A percentile compares a stretch with the other conserved stretches of the same genome.
Conservation (phyloP, 2,329 filamentous ascomycete genomes). For the Calonectria leucothoes region DNA sequence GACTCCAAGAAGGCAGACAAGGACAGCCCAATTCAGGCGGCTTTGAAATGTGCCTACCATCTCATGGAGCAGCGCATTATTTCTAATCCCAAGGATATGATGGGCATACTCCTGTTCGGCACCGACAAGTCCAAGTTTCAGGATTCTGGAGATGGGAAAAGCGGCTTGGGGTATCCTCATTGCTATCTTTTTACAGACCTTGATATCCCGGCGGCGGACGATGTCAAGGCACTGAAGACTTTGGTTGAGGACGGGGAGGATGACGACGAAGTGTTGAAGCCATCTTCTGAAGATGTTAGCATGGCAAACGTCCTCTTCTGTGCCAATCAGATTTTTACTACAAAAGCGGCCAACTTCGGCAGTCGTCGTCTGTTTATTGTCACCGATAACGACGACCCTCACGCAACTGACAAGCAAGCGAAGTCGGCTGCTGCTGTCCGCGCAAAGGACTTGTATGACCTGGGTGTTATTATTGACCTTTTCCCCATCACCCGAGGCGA, state of each 20-base stretch:
- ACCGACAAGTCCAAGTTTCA: constrained; percentile 87
- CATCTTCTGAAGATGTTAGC: constrained; percentile 75
- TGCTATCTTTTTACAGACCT: constrained; percentile 93
- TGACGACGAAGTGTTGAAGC: constrained; percentile 74
- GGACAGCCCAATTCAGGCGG: constrained; percentile 83
- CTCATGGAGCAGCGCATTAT: constrained; percentile 99
- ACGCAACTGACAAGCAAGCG: constrained; percentile 76
- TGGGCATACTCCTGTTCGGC: constrained; percentile 92
- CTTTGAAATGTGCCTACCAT: constrained; percentile 92
- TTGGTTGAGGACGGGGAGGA: constrained; percentile 84
- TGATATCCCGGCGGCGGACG: constrained; percentile 85
- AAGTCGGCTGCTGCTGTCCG: constrained; percentile 84
- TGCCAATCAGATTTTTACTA: constrained; percentile 96
- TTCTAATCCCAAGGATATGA: constrained; percentile 95
- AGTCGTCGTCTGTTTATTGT: constrained; percentile 95
- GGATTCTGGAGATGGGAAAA: constrained; percentile 70
- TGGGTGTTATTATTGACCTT: constrained; percentile 90
- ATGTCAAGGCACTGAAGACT: constrained; percentile 82
- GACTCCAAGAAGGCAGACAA: constrained; percentile 80
- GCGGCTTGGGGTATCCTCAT: constrained; percentile 80
- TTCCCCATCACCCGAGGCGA: constrained; percentile 85
- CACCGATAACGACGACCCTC: constrained; percentile 92
- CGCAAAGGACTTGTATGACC: constrained; percentile 94
- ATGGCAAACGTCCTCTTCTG: constrained; percentile 95
- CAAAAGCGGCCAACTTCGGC: constrained; percentile 92